These are phyloP conservation scores for Hypoxylon sp. DNA, from an alignment of 2,329 filamentous ascomycete species.

Conservation along the genomic window DNA sequence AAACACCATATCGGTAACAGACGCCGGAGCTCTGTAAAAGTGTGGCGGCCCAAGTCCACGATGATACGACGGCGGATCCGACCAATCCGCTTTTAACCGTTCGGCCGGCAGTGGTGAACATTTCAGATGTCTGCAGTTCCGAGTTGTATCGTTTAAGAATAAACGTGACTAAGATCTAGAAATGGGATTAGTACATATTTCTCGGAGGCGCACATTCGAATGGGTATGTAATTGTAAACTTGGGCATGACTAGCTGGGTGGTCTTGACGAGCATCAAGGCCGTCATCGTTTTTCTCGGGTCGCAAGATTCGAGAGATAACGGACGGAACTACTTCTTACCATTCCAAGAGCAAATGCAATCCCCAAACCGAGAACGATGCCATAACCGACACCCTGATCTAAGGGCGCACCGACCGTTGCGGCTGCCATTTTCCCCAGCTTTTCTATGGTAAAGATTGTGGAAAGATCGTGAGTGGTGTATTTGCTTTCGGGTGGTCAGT, in stretches of 20 bases:
- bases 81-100: slow-evolving; percentile 91
- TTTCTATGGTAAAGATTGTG: slow-evolving; percentile 42
- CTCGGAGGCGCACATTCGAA: background rate
- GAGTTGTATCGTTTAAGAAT: slow-evolving; percentile 69
- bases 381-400: slow-evolving; percentile 77
- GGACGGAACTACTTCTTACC: slow-evolving; percentile 51
- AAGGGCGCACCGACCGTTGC: slow-evolving; percentile 53
- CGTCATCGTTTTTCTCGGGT: background rate
- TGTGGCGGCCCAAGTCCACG: slow-evolving; percentile 93
- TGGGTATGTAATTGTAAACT: background rate
- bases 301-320: background rate
- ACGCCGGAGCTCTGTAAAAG: slow-evolving; percentile 83
- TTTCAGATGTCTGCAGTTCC: slow-evolving; percentile 89
- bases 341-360: slow-evolving; percentile 80
- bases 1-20: slow-evolving; percentile 81
- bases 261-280: slow-evolving; percentile 3
- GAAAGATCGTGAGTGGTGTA: background rate
- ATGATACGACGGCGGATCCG: slow-evolving; percentile 88
- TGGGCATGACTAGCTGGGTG: background rate
- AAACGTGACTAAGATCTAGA: slow-evolving; percentile 73
- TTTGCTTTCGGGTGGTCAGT: background rate
- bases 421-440: slow-evolving; percentile 29
- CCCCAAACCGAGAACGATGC: slow-evolving; percentile 79
- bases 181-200: slow-evolving; percentile 6
- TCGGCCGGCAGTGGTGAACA: slow-evolving; percentile 89